These are phyloP conservation scores for Candida tibetensis DNA, from an alignment of 805 yeast genomes.

Conservation along the genomic window DNA sequence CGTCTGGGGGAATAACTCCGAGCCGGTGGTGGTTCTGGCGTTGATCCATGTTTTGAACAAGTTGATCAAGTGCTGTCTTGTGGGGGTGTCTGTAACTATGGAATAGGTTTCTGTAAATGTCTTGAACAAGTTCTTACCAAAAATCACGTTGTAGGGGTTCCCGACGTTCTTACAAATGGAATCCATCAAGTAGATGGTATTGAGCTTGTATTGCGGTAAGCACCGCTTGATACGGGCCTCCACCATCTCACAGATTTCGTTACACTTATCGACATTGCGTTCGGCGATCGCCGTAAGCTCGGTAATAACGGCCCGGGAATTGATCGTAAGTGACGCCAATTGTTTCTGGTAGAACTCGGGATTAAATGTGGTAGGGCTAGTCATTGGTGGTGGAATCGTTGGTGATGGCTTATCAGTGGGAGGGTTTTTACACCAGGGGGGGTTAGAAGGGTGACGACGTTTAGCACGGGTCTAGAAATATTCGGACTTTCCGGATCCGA, in stretches of 20 bases:
- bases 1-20: conserved; percentile 31
- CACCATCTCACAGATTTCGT: conserved; percentile 30
- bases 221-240: conserved; percentile 36
- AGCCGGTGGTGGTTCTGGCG: conserved; percentile 33
- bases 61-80: conserved; percentile 39
- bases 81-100: conserved; percentile 37
- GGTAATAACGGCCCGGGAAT: conserved; percentile 36
- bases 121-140: conserved; percentile 32
- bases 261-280: conserved; percentile 28
- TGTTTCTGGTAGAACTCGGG: conserved; percentile 24
- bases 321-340: conserved; percentile 33
- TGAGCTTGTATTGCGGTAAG: conserved; percentile 36
- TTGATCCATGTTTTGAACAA: conserved; percentile 41
- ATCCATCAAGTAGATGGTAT: conserved; percentile 38
- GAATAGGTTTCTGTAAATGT: conserved; percentile 39
- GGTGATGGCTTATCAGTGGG: too few relatives aligned
- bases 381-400: not conserved
- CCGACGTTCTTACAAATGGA: conserved; percentile 43
- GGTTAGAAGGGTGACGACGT: too few relatives aligned
- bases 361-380: conserved; percentile 1
- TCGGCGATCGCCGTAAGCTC: conserved; percentile 41
- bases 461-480: too few relatives aligned
- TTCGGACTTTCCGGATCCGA: not conserved
- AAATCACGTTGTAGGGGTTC: conserved; percentile 40
- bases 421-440: too few relatives aligned